Evolutionary conservation across 192 early-diverging fungal genomes (phyloP).

Genomic region (Martensiomyces pterosporus): DNA sequence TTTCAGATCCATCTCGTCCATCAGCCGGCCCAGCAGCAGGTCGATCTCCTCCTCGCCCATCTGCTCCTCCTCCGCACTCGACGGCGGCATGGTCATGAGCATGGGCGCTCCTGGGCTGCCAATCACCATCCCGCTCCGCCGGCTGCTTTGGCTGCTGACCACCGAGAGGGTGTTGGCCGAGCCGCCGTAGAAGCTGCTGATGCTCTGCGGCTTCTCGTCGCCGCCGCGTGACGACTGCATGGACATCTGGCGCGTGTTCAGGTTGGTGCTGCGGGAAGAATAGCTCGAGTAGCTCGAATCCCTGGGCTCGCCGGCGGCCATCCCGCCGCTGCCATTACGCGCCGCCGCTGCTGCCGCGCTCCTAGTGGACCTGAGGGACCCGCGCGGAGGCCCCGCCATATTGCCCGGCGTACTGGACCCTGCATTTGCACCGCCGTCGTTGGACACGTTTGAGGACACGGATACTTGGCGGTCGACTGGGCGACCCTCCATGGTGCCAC

Average conservation of each 20-base stretch:
- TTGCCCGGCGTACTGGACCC: not conserved
- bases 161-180: slow-evolving; percentile 27
- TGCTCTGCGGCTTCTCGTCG: slow-evolving; percentile 4
- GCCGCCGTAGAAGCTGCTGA: not conserved
- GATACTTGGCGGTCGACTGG: too few relatives aligned
- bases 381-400: slow-evolving; percentile 19
- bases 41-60: slow-evolving; percentile 50
- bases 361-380: slow-evolving; percentile 40
- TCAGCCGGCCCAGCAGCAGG: slow-evolving; percentile 48
- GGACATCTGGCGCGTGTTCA: slow-evolving; percentile 16
- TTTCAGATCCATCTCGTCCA: slow-evolving; percentile 53
- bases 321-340: not conserved
- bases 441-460: too few relatives aligned
- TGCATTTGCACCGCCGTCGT: not conserved
- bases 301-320: slow-evolving; percentile 3
- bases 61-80: slow-evolving; percentile 17
- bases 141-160: slow-evolving; percentile 8
- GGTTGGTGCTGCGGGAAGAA: slow-evolving; percentile 30
- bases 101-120: not conserved
- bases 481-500: too few relatives aligned
- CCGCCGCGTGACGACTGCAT: slow-evolving; percentile 6
- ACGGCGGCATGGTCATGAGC: too few relatives aligned
- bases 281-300: slow-evolving; percentile 13
- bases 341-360: slow-evolving; percentile 23
- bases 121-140: slow-evolving; percentile 20